Evolutionary conservation across 176 grass and related monocot species (phyloP).

Genomic region (Chrysopogon serrulatus): DNA sequence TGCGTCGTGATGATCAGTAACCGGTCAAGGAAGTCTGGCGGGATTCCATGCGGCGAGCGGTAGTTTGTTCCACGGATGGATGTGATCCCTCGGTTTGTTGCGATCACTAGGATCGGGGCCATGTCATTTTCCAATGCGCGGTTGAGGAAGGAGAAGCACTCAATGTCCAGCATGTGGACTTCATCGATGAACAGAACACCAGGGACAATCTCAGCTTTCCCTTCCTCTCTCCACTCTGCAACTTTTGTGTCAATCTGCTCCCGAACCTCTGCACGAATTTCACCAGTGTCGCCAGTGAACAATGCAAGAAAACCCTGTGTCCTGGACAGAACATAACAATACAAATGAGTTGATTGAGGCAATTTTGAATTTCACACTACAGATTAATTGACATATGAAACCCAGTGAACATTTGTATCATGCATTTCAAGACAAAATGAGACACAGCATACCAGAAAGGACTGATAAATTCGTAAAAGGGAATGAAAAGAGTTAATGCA

Average conservation of each 20-base stretch:
- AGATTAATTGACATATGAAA: background rate
- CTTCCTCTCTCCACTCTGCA: conserved; percentile 94
- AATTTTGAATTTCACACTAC: background rate
- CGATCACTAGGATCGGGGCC: conserved; percentile 86
- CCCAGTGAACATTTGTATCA: background rate
- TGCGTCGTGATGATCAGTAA: conserved; percentile 77
- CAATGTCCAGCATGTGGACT: conserved; percentile 96
- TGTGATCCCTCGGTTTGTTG: conserved; percentile 88
- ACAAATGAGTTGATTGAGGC: background rate
- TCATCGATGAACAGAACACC: conserved; percentile 95
- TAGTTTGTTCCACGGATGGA: conserved; percentile 88
- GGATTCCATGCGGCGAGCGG: conserved; percentile 75
- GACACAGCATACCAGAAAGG: background rate
- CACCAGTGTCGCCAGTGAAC: conserved; percentile 95
- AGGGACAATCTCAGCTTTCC: conserved; percentile 91
- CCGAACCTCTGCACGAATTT: conserved; percentile 85
- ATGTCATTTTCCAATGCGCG: conserved; percentile 85
- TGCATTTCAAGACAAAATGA: background rate
- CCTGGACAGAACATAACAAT: conserved; percentile 36
- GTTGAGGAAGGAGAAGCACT: conserved; percentile 96
- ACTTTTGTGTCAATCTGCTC: conserved; percentile 95
- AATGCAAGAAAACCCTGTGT: conserved; percentile 96
- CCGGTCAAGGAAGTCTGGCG: conserved; percentile 79
- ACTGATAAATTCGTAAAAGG: background rate
- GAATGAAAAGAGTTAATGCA: background rate